Conservation (phyloP, 2,329 filamentous ascomycete genomes). For the Amesomyces nigricolor region DNA sequence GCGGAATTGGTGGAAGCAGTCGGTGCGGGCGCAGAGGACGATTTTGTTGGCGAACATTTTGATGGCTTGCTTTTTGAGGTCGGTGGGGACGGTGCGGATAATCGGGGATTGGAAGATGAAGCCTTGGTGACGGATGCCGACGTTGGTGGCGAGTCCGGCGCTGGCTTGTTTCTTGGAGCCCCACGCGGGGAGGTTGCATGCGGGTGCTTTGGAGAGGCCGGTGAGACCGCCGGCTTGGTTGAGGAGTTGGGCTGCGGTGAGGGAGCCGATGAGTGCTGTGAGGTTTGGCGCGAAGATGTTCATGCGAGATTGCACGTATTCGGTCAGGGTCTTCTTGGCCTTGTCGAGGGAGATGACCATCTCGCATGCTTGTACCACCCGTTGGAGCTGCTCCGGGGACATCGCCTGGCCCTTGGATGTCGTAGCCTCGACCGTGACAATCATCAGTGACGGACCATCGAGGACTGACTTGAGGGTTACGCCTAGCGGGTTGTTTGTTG, state of each 20-base stretch:
- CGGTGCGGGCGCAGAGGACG: conserved; percentile 85
- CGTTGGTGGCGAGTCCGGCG: conserved; percentile 81
- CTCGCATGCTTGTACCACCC: conserved; percentile 72
- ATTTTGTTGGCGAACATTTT: conserved; percentile 91
- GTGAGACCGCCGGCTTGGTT: conserved; percentile 87
- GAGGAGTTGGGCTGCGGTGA: conserved; percentile 93
- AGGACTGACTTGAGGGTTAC: conserved; percentile 72
- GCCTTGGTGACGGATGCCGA: conserved; percentile 83
- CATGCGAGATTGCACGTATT: conserved; percentile 97
- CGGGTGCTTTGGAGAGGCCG: conserved; percentile 83
- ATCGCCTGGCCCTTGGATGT: conserved; percentile 79
- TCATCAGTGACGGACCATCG: conserved; percentile 88
- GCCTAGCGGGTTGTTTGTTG: conserved; percentile 71
- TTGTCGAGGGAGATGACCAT: conserved; percentile 84
- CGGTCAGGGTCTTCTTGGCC: conserved; percentile 79
- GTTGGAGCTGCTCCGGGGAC: conserved; percentile 65
- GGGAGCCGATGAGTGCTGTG: conserved; percentile 80
- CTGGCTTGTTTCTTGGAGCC: conserved; percentile 82
- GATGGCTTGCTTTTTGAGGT: conserved; percentile 89
- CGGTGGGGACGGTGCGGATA: conserved; percentile 75
- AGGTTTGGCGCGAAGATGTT: conserved; percentile 92
- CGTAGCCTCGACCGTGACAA: conserved; percentile 90
- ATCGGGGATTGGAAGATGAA: conserved; percentile 91
- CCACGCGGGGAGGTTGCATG: conserved; percentile 86
- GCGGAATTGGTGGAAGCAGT: conserved; percentile 73